A percentile compares a stretch with the other conserved stretches of the same genome.
These are phyloP conservation scores for Crithidia fasciculata DNA, from an alignment of 208 protist genomes.

Conservation along the genomic window DNA sequence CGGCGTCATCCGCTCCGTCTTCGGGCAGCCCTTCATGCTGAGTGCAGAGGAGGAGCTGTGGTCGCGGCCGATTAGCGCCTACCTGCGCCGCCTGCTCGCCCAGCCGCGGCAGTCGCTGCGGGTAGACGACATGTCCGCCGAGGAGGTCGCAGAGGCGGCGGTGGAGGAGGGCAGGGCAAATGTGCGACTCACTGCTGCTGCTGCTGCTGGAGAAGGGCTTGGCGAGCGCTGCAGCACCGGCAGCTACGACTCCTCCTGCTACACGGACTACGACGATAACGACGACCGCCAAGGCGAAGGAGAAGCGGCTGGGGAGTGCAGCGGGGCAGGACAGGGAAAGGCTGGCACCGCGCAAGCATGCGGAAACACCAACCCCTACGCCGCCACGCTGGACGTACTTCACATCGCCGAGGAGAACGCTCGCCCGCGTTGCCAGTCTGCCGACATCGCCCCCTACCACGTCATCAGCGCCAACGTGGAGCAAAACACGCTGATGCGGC, in stretches of 20 bases:
- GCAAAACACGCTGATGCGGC: conserved; percentile 93
- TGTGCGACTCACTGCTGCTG: neutral
- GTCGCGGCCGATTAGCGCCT: conserved; percentile 66
- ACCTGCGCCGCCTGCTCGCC: conserved; percentile 56
- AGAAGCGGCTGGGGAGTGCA: neutral
- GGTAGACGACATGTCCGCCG: conserved; percentile 30
- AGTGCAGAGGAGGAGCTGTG: conserved; percentile 79
- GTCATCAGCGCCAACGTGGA: conserved; percentile 74
- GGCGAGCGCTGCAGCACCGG: neutral
- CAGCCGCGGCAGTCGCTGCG: conserved; percentile 53
- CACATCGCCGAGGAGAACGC: conserved; percentile 15
- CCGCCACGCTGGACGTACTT: conserved; percentile 16
- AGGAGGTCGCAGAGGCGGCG: conserved; percentile 22
- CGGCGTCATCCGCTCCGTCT: conserved; percentile 64
- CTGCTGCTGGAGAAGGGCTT: neutral
- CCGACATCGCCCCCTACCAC: conserved; percentile 22
- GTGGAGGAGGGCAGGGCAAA: conserved; percentile 19
- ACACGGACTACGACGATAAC: conserved; percentile 8
- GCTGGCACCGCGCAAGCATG: no score
- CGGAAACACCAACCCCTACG: neutral
- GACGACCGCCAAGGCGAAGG: neutral
- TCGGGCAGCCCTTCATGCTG: conserved; percentile 68
- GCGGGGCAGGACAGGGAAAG: no score
- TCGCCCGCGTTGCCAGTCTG: conserved; percentile 23
- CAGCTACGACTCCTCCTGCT: neutral